Conservation (phyloP, 1,284 basidiomycete species). For the Ustilago crameri region DNA sequence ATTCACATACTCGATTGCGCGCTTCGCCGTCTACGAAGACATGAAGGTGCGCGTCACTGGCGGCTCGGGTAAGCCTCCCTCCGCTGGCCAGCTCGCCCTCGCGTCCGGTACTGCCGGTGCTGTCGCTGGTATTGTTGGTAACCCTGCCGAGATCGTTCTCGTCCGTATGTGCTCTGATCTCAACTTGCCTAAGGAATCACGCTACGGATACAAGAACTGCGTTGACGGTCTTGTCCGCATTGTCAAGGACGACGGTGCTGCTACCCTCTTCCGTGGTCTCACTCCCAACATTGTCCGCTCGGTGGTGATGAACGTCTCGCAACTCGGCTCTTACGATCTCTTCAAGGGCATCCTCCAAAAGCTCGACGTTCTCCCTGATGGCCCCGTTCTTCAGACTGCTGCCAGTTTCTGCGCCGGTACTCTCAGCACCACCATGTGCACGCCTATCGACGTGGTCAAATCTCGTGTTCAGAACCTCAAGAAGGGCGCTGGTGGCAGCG, state of each 20-base stretch:
- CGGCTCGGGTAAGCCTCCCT: conserved; percentile 24
- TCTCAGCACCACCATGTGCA: conserved; percentile 70
- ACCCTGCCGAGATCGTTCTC: conserved; percentile 72
- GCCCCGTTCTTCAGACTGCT: conserved; percentile 68
- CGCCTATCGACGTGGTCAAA: conserved; percentile 59
- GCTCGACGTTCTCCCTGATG: conserved; percentile 65
- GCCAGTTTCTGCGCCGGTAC: conserved; percentile 69
- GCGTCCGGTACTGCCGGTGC: conserved; percentile 63
- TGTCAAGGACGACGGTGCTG: conserved; percentile 70
- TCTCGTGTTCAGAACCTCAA: conserved; percentile 67
- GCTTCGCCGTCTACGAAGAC: conserved; percentile 67
- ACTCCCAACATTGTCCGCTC: conserved; percentile 71
- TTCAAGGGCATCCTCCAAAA: conserved; percentile 70
- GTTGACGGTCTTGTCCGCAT: conserved; percentile 71
- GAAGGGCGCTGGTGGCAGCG: conserved; percentile 36
- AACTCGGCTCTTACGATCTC: conserved; percentile 70
- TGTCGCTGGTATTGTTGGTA: conserved; percentile 62
- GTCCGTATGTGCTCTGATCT: conserved; percentile 70
- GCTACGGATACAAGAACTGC: conserved; percentile 69
- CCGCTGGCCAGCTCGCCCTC: conserved; percentile 41
- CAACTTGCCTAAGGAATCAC: conserved; percentile 59
- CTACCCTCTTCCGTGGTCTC: conserved; percentile 70
- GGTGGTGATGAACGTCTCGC: conserved; percentile 71
- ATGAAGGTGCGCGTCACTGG: conserved; percentile 52
- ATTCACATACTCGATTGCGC: conserved; percentile 66